Conservation (phyloP, 495 filamentous ascomycete genomes). For the Parmelia sp. region DNA sequence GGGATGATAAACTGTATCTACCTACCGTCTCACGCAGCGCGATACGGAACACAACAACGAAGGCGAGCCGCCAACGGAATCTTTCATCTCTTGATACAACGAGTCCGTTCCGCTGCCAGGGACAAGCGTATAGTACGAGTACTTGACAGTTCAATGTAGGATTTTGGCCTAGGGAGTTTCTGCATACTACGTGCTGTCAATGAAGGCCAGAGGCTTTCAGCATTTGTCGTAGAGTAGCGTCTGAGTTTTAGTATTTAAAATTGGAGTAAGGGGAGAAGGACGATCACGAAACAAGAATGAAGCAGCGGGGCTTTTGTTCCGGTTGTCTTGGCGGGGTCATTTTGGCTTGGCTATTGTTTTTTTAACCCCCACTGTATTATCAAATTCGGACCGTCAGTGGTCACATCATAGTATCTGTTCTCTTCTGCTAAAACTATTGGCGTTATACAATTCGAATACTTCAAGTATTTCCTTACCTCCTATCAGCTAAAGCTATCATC, state of each 20-base stretch:
- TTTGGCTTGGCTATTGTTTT: not conserved
- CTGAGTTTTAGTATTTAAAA: not conserved
- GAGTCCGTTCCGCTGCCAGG: not conserved
- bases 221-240: not conserved
- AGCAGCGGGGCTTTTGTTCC: too few relatives aligned
- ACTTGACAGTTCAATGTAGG: too few relatives aligned
- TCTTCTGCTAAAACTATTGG: not conserved
- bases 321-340: slow-evolving; percentile 2
- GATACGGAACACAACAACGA: not conserved
- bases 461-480: not conserved
- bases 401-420: not conserved
- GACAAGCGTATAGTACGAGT: not conserved
- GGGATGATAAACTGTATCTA: not conserved
- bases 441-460: not conserved
- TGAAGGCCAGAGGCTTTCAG: not conserved
- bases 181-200: not conserved
- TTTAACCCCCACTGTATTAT: not conserved
- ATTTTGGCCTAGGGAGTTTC: not conserved
- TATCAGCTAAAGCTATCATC: not conserved
- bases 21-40: not conserved
- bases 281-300: too few relatives aligned
- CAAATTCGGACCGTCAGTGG: not conserved
- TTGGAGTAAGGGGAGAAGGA: too few relatives aligned
- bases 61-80: not conserved
- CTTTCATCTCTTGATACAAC: not conserved